Evolutionary conservation across 371 early-diverging fungal genomes (phyloP).

Genomic region (Mortierella sp.): DNA sequence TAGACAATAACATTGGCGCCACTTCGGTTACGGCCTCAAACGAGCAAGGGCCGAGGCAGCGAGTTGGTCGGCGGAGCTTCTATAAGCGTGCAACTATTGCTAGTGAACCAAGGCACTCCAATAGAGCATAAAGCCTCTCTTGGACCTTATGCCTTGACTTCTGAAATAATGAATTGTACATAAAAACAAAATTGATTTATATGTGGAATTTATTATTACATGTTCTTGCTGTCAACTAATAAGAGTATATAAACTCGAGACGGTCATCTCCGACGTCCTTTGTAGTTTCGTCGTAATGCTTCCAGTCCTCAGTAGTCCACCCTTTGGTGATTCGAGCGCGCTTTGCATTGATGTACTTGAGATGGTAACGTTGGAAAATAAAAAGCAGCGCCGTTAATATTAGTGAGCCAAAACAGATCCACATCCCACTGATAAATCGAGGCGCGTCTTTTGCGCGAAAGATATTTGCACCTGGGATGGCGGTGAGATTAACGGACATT

Average conservation of each 20-base stretch:
- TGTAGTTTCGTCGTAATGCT: constrained; percentile 34
- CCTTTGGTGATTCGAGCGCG: constrained; percentile 32
- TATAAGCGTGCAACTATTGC: constrained; percentile 36
- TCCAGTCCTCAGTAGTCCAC: constrained; percentile 54
- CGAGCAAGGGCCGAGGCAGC: constrained; percentile 17
- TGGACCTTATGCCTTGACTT: not conserved
- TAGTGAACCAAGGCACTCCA: constrained; percentile 24
- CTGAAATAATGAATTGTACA: not conserved
- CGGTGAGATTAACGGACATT: constrained; percentile 56
- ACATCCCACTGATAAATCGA: constrained; percentile 45
- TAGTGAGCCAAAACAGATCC: constrained; percentile 39
- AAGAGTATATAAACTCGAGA: constrained; percentile 21
- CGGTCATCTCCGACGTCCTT: constrained; percentile 42
- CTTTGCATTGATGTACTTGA: constrained; percentile 14
- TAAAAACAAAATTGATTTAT: not conserved
- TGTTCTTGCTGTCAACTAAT: not conserved
- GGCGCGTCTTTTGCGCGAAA: constrained; percentile 57
- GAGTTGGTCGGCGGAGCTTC: constrained; percentile 18
- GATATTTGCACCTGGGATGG: constrained; percentile 59
- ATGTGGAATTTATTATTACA: not conserved
- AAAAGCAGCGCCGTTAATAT: constrained; percentile 29
- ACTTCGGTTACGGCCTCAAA: not conserved
- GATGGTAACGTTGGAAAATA: constrained; percentile 36
- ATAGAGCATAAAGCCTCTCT: constrained; percentile 11
- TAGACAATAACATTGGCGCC: not conserved